phyloP scores from a whole-genome alignment of 176 grass and related monocot genomes.

The Oryza rufipogon region DNA sequence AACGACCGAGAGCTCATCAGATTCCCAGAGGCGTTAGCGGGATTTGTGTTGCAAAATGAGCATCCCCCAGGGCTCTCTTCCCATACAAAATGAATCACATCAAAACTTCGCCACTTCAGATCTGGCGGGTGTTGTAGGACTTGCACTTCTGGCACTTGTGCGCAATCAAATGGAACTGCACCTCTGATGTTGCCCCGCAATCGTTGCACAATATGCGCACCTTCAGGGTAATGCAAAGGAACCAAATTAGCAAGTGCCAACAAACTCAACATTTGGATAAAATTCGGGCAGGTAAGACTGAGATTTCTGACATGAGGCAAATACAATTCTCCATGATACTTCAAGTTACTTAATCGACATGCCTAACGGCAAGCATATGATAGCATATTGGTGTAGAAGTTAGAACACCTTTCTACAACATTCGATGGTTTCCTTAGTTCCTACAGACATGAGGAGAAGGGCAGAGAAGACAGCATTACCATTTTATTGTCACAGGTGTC shows the following conservation, averaged over 20 bases:
- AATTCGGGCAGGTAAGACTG: not conserved
- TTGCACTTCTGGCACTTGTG: conserved; percentile 93
- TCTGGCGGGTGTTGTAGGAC: conserved; percentile 92
- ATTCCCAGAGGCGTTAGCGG: not conserved
- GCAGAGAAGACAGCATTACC: conserved; percentile 36
- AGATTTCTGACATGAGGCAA: not conserved
- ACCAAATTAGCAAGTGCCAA: not conserved
- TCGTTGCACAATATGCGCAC: conserved; percentile 92
- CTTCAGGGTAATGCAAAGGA: conserved; percentile 35
- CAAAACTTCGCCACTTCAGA: conserved; percentile 33
- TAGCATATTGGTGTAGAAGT: not conserved
- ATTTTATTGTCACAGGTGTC: conserved; percentile 67
- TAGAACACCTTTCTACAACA: not conserved
- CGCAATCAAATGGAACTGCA: conserved; percentile 79
- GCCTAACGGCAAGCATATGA: not conserved
- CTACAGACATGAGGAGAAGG: not conserved
- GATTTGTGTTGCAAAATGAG: conserved; percentile 5
- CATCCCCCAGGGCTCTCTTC: not conserved
- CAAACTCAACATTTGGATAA: not conserved
- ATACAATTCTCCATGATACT: not conserved
- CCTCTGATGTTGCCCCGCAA: conserved; percentile 60
- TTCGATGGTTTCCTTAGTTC: not conserved
- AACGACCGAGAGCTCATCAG: not conserved
- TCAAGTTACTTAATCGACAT: not conserved
- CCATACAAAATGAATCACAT: not conserved